Evolutionary conservation across 176 grass and related monocot genomes (phyloP).

Genomic region (Eremochloa ophiuroides): DNA sequence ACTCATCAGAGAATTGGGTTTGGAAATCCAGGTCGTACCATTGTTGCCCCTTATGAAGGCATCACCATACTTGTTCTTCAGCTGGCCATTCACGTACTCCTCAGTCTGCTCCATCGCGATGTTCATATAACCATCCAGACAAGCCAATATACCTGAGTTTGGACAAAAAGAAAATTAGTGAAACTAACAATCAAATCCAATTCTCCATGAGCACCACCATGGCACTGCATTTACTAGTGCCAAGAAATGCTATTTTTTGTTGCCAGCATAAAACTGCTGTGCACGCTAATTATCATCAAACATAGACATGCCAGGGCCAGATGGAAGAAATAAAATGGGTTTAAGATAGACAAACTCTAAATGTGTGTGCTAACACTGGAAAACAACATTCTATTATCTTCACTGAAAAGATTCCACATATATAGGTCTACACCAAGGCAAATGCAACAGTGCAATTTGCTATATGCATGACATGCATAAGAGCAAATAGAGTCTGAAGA

Average conservation of each 20-base stretch:
- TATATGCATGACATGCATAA: neutral
- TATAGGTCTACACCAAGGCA: neutral
- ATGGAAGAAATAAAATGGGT: neutral
- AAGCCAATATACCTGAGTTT: conserved; percentile 75
- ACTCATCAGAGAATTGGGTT: neutral
- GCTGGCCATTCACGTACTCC: conserved; percentile 90
- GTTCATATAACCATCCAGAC: conserved; percentile 97
- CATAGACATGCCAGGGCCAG: neutral
- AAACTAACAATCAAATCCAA: neutral
- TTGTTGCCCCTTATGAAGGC: conserved; percentile 99
- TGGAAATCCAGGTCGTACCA: conserved; percentile 44
- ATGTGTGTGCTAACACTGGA: neutral
- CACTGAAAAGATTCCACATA: neutral
- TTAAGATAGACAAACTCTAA: neutral
- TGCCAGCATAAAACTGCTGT: neutral
- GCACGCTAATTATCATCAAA: neutral
- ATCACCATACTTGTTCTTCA: conserved; percentile 98
- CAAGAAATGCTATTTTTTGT: neutral
- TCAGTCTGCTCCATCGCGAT: conserved; percentile 98
- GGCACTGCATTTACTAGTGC: neutral
- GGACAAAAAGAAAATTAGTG: neutral
- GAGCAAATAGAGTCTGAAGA: neutral
- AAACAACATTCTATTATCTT: neutral
- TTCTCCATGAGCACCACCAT: neutral
- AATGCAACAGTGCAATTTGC: neutral